Percentiles rank a stretch among this genome's conserved stretches.
These are phyloP conservation scores for Phytopythium delawarense DNA, from an alignment of 352 stramenopile genomes.

Conservation along the genomic window DNA sequence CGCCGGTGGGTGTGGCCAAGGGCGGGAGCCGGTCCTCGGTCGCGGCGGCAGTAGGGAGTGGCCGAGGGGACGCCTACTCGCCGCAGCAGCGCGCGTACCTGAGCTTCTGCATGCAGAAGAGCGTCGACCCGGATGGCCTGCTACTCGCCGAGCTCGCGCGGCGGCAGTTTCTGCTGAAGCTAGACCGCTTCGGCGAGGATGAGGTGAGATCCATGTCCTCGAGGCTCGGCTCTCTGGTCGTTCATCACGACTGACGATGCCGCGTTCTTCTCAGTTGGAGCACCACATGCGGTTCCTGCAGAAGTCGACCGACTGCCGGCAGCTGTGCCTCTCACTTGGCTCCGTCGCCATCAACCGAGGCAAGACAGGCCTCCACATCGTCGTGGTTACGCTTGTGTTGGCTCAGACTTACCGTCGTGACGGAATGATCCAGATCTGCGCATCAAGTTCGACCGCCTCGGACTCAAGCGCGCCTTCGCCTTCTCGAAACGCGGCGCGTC, in stretches of 20 bases:
- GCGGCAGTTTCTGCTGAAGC: conserved; percentile 34
- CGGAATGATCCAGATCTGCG: conserved; percentile 31
- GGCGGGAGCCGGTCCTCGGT: background rate
- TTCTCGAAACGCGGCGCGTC: conserved; percentile 31
- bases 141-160: conserved; percentile 37
- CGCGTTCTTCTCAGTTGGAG: conserved; percentile 22
- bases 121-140: conserved; percentile 40
- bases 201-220: conserved; percentile 22
- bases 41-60: background rate
- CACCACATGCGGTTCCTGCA: conserved; percentile 50
- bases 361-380: conserved; percentile 5
- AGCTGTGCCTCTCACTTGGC: conserved; percentile 50
- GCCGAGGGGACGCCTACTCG: conserved; percentile 20
- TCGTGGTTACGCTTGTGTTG: background rate
- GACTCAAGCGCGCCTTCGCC: conserved; percentile 35
- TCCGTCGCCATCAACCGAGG: conserved; percentile 45
- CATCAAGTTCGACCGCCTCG: conserved; percentile 60
- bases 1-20: background rate
- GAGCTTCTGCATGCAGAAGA: conserved; percentile 49
- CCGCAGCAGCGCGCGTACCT: conserved; percentile 49
- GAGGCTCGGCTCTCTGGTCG: background rate
- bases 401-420: background rate
- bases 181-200: conserved; percentile 47
- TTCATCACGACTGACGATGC: background rate
- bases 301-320: conserved; percentile 20